Evolutionary conservation across 768 basidiomycete genomes (phyloP).

Genomic region (Galerina sulciceps): DNA sequence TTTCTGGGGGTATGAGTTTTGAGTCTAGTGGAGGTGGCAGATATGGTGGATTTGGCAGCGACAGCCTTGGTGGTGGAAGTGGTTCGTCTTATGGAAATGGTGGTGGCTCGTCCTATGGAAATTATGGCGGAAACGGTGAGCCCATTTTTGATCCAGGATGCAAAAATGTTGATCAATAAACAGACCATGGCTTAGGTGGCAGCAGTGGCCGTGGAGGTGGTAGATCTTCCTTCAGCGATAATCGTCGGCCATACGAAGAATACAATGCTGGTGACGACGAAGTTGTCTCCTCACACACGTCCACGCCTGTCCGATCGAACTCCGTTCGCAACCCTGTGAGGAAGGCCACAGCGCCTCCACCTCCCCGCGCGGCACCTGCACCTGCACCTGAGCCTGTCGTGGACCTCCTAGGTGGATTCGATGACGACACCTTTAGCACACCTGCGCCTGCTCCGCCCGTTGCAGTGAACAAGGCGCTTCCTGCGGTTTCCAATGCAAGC

Average conservation of each 20-base stretch:
- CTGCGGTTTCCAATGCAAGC: slow-evolving; percentile 41
- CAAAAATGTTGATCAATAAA: not conserved
- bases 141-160: not conserved
- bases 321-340: slow-evolving; percentile 40
- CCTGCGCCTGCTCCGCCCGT: slow-evolving; percentile 35
- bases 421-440: slow-evolving; percentile 59
- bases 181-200: slow-evolving; percentile 31
- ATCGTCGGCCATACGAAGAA: slow-evolving; percentile 75
- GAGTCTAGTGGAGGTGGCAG: slow-evolving; percentile 35
- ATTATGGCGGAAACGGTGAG: slow-evolving; percentile 29
- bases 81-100: not conserved
- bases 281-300: slow-evolving; percentile 22
- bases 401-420: slow-evolving; percentile 81
- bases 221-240: slow-evolving; percentile 58
- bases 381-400: slow-evolving; percentile 51
- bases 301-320: slow-evolving; percentile 34
- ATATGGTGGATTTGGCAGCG: slow-evolving; percentile 52
- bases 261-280: slow-evolving; percentile 98
- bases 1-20: slow-evolving; percentile 55
- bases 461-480: slow-evolving; percentile 57
- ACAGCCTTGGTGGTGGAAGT: slow-evolving; percentile 35
- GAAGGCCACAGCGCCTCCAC: slow-evolving; percentile 40
- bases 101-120: slow-evolving; percentile 21
- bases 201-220: slow-evolving; percentile 44
- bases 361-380: slow-evolving; percentile 12